A percentile compares a stretch with the other conserved stretches of the same genome.
Conservation (phyloP, 805 yeast species). For the Millerozyma miso region DNA sequence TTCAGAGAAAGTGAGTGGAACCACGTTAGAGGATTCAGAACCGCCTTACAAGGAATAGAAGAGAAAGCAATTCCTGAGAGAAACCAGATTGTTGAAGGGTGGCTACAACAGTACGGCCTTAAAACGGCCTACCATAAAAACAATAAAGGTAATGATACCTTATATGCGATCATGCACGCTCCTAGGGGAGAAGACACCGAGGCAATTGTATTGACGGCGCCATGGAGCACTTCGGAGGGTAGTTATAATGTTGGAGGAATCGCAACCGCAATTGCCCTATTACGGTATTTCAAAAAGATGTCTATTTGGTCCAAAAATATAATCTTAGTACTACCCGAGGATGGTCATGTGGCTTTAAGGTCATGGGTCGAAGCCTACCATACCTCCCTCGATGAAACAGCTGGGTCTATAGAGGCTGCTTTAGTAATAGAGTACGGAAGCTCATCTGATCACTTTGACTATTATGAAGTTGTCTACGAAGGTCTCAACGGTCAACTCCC, state of each 20-base stretch:
- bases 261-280: conserved; percentile 65
- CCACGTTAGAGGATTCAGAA: conserved; percentile 77
- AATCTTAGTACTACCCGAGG: conserved; percentile 76
- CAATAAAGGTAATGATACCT: conserved; percentile 40
- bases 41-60: conserved; percentile 45
- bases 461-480: conserved; percentile 70
- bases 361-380: conserved; percentile 96
- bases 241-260: conserved; percentile 75
- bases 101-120: conserved; percentile 73
- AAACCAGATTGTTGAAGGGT: conserved; percentile 45
- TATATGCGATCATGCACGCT: conserved; percentile 84
- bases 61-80: conserved; percentile 25
- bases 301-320: conserved; percentile 95
- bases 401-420: conserved; percentile 92
- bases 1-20: conserved; percentile 96
- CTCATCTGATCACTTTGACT: conserved; percentile 62
- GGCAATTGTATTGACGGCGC: conserved; percentile 85
- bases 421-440: conserved; percentile 76
- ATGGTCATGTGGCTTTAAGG: conserved; percentile 64
- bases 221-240: conserved; percentile 72
- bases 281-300: conserved; percentile 78
- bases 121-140: conserved; percentile 45
- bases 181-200: conserved; percentile 97
- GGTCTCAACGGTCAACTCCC: conserved; percentile 97
- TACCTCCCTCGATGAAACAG: conserved; percentile 75